These are phyloP conservation scores for Juglanconis juglandina DNA, from an alignment of 2,329 filamentous ascomycete species.

Conservation along the genomic window DNA sequence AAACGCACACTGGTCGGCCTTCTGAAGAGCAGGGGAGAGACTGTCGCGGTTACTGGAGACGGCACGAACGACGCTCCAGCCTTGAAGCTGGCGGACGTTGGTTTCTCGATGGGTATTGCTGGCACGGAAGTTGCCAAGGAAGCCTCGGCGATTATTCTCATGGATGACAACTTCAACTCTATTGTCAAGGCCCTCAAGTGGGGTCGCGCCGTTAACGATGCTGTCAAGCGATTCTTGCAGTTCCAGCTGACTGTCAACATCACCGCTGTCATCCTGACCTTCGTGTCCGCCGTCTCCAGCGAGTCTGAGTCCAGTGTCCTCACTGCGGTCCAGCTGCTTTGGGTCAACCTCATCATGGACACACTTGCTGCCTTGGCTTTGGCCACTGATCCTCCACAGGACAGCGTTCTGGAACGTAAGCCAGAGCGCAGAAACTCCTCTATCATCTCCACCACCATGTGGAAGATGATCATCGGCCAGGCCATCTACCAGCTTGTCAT, in stretches of 20 bases:
- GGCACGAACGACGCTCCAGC: conserved; percentile 66
- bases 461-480: conserved; percentile 98
- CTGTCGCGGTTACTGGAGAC: conserved; percentile 76
- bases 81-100: conserved; percentile 63
- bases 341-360: conserved; percentile 98
- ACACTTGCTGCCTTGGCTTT: conserved; percentile 86
- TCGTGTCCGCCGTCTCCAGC: conserved; percentile 79
- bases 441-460: conserved; percentile 86
- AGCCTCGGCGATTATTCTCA: conserved; percentile 64
- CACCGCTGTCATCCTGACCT: conserved; percentile 82
- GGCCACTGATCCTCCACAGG: conserved; percentile 84
- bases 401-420: conserved; percentile 75
- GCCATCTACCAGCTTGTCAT: conserved; percentile 81
- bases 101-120: conserved; percentile 66
- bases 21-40: conserved; percentile 70
- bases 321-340: conserved; percentile 85
- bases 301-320: conserved; percentile 69
- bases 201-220: conserved; percentile 73
- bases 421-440: conserved; percentile 54
- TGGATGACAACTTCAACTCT: conserved; percentile 64
- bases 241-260: conserved; percentile 87
- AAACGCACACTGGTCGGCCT: conserved; percentile 70
- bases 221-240: conserved; percentile 72
- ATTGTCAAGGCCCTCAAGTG: conserved; percentile 66
- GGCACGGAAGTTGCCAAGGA: conserved; percentile 68